phyloP scores from a whole-genome alignment of 2,329 filamentous ascomycete species.

The Curvularia eragrostidis region DNA sequence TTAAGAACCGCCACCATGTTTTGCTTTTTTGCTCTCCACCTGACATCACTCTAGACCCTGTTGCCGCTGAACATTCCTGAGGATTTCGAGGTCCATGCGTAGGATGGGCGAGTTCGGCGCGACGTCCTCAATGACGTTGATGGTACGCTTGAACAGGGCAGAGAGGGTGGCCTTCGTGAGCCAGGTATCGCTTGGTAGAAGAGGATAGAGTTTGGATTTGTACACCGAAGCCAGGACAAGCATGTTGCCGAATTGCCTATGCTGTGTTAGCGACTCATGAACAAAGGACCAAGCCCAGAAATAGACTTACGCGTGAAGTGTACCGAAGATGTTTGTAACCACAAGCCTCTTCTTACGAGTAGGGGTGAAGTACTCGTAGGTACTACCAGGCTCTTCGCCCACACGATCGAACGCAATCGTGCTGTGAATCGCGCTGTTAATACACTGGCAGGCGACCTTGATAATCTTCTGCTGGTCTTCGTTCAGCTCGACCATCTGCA shows the following conservation, averaged over 20 bases:
- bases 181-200: slow-evolving; percentile 31
- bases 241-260: slow-evolving; percentile 94
- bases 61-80: slow-evolving; percentile 55
- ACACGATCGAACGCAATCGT: slow-evolving; percentile 80
- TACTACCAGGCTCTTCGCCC: slow-evolving; percentile 39
- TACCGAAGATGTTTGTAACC: slow-evolving; percentile 96
- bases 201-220: slow-evolving; percentile 60
- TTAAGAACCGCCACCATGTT: background rate
- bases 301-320: slow-evolving; percentile 67
- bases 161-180: slow-evolving; percentile 37
- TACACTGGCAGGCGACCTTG: slow-evolving; percentile 41
- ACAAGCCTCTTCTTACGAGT: slow-evolving; percentile 70
- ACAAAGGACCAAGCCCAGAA: background rate
- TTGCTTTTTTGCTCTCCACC: slow-evolving; percentile 12
- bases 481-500: slow-evolving; percentile 40
- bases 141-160: slow-evolving; percentile 61
- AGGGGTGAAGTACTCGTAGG: slow-evolving; percentile 58
- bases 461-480: slow-evolving; percentile 36
- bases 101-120: slow-evolving; percentile 78
- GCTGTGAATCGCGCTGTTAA: slow-evolving; percentile 75
- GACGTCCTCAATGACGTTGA: slow-evolving; percentile 74
- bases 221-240: slow-evolving; percentile 86
- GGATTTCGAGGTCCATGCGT: slow-evolving; percentile 74
- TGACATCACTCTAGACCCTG: slow-evolving; percentile 23
- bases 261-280: slow-evolving; percentile 15